Conservation (phyloP, 2,329 filamentous ascomycete species). For the Calonectria montana region DNA sequence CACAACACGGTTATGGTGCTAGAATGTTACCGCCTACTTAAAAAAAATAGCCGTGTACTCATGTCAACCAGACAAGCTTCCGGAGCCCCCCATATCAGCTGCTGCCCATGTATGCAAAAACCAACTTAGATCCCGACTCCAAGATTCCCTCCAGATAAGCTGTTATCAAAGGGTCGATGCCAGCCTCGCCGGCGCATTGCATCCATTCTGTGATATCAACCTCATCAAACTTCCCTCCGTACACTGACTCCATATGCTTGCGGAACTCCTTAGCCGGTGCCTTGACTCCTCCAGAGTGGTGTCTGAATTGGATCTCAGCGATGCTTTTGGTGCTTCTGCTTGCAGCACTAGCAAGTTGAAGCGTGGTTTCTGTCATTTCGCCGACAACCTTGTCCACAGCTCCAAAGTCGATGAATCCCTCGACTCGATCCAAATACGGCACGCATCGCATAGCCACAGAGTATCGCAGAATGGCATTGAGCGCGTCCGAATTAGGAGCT, state of each 20-base stretch:
- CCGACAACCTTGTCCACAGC: slow-evolving; percentile 19
- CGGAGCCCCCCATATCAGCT: background rate
- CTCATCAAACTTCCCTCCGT: slow-evolving; percentile 23
- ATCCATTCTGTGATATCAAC: slow-evolving; percentile 26
- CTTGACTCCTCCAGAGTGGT: slow-evolving; percentile 29
- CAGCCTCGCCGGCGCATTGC: slow-evolving; percentile 17
- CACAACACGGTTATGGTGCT: background rate
- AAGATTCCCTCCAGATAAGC: slow-evolving; percentile 30
- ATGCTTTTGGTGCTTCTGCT: background rate
- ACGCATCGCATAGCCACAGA: slow-evolving; percentile 26
- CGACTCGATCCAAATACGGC: slow-evolving; percentile 14
- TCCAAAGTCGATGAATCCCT: slow-evolving; percentile 24
- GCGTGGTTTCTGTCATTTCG: slow-evolving; percentile 9
- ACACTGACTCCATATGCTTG: slow-evolving; percentile 21
- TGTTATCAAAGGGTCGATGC: slow-evolving; percentile 29
- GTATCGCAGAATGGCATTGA: slow-evolving; percentile 27
- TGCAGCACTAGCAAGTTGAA: background rate
- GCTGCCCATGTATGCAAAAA: slow-evolving; percentile 26
- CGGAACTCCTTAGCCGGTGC: slow-evolving; percentile 22
- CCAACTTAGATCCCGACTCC: slow-evolving; percentile 20
- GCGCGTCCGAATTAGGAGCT: slow-evolving; percentile 29
- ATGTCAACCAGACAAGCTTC: too few species aligned
- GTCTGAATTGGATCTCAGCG: slow-evolving; percentile 13
- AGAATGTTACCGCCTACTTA: background rate
- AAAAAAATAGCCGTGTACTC: background rate